Base-by-base conservation (phyloP, 805 yeast species). In the Geotrichum ghanense region DNA sequence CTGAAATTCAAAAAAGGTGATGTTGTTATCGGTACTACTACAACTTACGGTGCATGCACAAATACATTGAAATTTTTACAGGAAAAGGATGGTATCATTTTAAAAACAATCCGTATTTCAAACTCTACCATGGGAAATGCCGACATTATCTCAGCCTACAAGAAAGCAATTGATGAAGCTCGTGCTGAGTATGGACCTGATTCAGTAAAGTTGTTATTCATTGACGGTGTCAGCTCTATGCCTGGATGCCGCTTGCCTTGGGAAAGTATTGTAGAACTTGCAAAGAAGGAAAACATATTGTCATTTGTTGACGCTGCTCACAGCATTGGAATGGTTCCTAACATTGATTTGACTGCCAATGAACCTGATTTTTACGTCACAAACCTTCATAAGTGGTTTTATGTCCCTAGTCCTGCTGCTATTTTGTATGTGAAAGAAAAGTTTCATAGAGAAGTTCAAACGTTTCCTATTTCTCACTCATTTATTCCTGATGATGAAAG, bases 251-350 rank as follows among this genome's bases (percentile, higher is more conserved):
- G 60, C 20, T 53, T 81, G 23, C 90, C 92, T 1, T 81, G 70
- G 58, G 70, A 71, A 49, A 56, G 65, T 45, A 52, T 82, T 42
- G 65, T 70, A 2, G 50, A 57, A 4, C 54, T 75, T 39, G 76
- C 86, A 51, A 58, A 63, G 12, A 60, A 72, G 44, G 61, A 74
- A 43, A 60, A 63, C 12, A 74, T 75, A 3, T 50, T 78, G 42
- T 75, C 84, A 2, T 61, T 79, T 40, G 71, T 83, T 22, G 90
- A 83, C 58, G 90, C 83, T 12, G 90, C 89, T 3, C 90, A 83
- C 56, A 73, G 77, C 1, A 67, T 76, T 27, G 90, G 90, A 0
- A 46, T 59, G 24, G 40, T 55, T 2, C 59, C 58, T 1, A 12
- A 31, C 17, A 46, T 63, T 16, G 47, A 54, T 21, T 41, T 64